A percentile compares a stretch with the other conserved stretches of the same genome.
These are phyloP conservation scores for Viridothelium virens DNA, from an alignment of 495 filamentous ascomycete species.

Conservation along the genomic window DNA sequence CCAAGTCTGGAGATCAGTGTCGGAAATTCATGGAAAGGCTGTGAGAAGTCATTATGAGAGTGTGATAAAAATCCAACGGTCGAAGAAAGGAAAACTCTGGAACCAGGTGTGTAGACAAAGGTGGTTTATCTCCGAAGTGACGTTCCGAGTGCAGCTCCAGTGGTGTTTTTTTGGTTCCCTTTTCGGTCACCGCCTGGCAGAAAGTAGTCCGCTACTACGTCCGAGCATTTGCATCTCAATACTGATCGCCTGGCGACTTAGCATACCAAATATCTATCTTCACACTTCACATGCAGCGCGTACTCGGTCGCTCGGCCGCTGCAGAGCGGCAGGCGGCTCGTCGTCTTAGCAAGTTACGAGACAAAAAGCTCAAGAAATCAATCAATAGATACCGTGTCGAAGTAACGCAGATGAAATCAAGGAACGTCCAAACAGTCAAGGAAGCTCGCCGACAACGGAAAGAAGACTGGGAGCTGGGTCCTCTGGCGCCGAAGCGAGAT, in stretches of 20 bases:
- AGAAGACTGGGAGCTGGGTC: constrained; percentile 71
- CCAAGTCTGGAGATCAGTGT: background rate
- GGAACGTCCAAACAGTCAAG: constrained; percentile 18
- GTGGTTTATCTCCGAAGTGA: background rate
- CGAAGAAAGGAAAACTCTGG: no score
- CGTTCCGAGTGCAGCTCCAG: background rate
- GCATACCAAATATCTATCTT: background rate
- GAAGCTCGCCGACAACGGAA: constrained; percentile 36
- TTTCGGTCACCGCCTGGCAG: constrained; percentile 6
- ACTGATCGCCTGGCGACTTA: background rate
- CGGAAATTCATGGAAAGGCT: background rate
- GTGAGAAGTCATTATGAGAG: background rate
- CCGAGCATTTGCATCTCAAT: background rate
- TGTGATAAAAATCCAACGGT: no score
- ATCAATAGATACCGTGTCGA: background rate
- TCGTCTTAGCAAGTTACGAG: background rate
- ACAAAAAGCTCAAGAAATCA: background rate
- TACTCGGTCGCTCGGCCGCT: background rate
- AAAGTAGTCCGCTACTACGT: background rate
- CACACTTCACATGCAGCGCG: background rate
- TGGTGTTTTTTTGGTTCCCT: background rate
- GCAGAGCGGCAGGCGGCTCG: constrained; percentile 4
- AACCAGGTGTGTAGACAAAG: background rate
- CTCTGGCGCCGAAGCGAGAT: constrained; percentile 66
- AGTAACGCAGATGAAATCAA: constrained; percentile 19